Evolutionary conservation across 192 early-diverging fungal species (phyloP), one percentile per base, ranked within the genome.

Genomic region (Coemansia asiatica): DNA sequence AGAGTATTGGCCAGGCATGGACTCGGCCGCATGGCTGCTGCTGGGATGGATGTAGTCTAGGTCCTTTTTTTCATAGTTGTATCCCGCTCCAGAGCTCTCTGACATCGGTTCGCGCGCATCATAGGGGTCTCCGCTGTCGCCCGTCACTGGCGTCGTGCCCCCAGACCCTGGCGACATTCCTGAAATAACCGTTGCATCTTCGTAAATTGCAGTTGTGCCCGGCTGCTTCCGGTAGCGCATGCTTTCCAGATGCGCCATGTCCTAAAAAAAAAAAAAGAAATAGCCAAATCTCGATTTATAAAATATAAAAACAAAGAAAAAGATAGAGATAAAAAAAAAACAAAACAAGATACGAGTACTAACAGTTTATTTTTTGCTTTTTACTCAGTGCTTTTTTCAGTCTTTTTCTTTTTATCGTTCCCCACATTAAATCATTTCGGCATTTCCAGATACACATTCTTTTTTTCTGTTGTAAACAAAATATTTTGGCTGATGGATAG

Each of bases 181-280:
- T 10, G 72, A 72, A 58, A 81, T 75, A 33, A 81, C 79, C 18
- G 73, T 72, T 22, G 78, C 68, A 54, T 81, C 78, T 26, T 81
- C 79, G 40, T 81, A 75, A 50, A 66, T 63, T 4, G 66, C 79
- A 44, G 62, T 48, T n/a, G 69, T 65, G 13, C 79, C 79, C 31
- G 79, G 79, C 74, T 81, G 79, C 62, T 72, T 75, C 67, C 79
- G 74, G 64, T 75, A 81, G 74, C 79, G 79, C 79, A 81, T 81
- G 50, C 67, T 81, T 56, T 81, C 79, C 58, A 76, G 64, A 67
- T 81, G 74, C 67, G 79, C 73, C 79, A 81, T 81, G 66, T 63
- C 48, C 25, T 15, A 10, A n/a, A 27, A 47, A 8, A 22, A 28
- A 16, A 15, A 54, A 23, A 54, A 54, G 19, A 54, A 28, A 54